Base-by-base conservation (phyloP, 2,329 filamentous ascomycete species). In the Thielaviopsis punctulata region DNA sequence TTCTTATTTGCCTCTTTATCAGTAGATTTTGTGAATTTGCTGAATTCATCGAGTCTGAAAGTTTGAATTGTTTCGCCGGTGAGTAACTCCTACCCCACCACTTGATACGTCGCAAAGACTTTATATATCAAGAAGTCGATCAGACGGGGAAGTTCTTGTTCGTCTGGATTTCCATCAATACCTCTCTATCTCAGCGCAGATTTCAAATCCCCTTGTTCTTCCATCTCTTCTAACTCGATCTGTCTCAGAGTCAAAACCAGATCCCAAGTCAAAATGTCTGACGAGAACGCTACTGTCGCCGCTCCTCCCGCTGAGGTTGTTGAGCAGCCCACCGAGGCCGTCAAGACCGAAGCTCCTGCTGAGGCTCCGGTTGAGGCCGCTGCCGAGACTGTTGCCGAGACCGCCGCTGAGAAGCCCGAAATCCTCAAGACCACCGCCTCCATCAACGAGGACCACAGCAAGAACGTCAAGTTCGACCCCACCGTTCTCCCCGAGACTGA, bases 381-480 rank as follows among this genome's bases (percentile, higher is more conserved):
- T 22, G 57, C 62, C 22, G 54, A 57, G 41, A 55, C 56, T 23
- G 33, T 53, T 24, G 57, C 58, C 7, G 50, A 55, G 45, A 25
- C 57, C 49, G 22, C 54, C 39, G 27, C 50, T 22, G 50, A 56
- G 47, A 51, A 57, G 33, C 23, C 57, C 48, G 61, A 65, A 48
- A 67, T 73, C 52, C 64, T 73, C 54, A 71, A 69, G 68, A 74
- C 65, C 52, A 70, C 64, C 30, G 67, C 65, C 56, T 61, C 63
- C 58, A 63, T 64, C 53, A 62, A 70, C 55, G 57, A 60, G 48
- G 63, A 69, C 58, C 62, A 61, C 55, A 60, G 64, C 58, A 77
- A 78, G 59, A 82, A 83, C 59, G 73, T 73, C 65, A 86, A 85
- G 66, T 86, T 82, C 54, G 81, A 88, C 61, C 75, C 85, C 48